Evolutionary conservation across 352 stramenopile species (phyloP), one percentile per base, ranked within the genome.

Genomic region (Pythium aphanidermatum): DNA sequence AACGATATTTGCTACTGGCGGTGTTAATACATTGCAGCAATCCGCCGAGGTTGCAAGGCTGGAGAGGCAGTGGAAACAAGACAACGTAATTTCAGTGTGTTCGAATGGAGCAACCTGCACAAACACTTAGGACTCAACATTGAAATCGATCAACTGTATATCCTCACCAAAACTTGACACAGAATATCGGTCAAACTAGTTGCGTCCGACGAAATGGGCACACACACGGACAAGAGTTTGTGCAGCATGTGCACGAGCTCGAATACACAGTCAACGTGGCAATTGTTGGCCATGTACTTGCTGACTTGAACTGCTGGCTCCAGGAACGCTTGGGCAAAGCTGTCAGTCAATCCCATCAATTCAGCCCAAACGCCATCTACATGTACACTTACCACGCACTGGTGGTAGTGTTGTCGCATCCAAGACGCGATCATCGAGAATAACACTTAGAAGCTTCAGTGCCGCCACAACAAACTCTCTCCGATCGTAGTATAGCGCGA

Each of bases 401-500:
- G 37, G 21, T n/a, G 47, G 37, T 12, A 48, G 31, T 14, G 6
- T 19, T 1, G 44, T 17, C 8, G 20, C 33, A 0, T 31, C 26
- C 13, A 21, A 10, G 14, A 28, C 12, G 9, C 21, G 14, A 1
- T 19, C 10, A 8, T 50, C 50, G 2, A 51, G n/a, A 23, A 50
- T 17, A n/a, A 34, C 23, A 0, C 10, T 24, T 8, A 46, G 20
- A 13, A 58, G 29, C 28, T 49, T n/a, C 17, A 60, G 37, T 11
- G 45, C 44, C 14, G 29, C 17, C 9, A 35, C 6, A 2, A 60
- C 51, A 23, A 61, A 54, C 14, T 46, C 51, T 6, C 33, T 8
- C 1, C 38, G 51, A 21, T 60, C 51, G 44, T 26, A 27, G 21
- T 36, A 60, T 9, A 28, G 12, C 11, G 14, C 30, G 5, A 55